Evolutionary conservation across 805 yeast genomes (phyloP), one percentile per base, ranked within the genome.

Genomic region (Spathaspora hagerdaliae): DNA sequence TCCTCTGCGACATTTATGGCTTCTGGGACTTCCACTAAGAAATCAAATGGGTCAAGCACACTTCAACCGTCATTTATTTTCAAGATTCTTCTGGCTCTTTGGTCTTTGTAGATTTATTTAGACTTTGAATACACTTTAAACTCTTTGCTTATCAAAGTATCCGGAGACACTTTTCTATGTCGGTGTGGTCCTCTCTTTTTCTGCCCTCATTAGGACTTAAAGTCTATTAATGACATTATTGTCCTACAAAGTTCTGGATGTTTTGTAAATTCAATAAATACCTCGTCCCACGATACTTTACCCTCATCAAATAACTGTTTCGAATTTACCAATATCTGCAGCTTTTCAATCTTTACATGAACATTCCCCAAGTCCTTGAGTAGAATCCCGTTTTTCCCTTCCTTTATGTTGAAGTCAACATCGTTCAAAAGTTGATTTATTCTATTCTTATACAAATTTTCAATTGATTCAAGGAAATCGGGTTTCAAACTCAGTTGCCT

Each of bases 381-480:
- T 7, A 39, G 26, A 11, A 39, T 13, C 7, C 42, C 42, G 24
- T 37, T 3, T 7, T 26, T 4, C n/a, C 44, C 29, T 1, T 7
- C 24, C 6, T 12, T 26, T 9, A 29, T 31, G 29, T 35, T 27
- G 9, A 35, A 19, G 39, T 43, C 47, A 27, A 39, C 45, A n/a
- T 43, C 39, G 6, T 39, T 19, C 36, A 49, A 38, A 3, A 40
- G 15, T 19, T 24, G 34, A 10, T 26, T 33, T 14, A 27, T 43
- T 12, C 37, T 41, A 15, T 36, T 35, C 29, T 39, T 44, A 11
- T 37, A 42, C n/a, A 26, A 36, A 13, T 32, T 29, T 13, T 43
- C 44, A 33, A 27, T 50, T 43, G 6, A 51, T 53, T 35, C 39
- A 3, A 31, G n/a, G 31, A 42, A 38, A 7, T 11, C 42, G 9